Percentiles rank a stretch among this genome's conserved stretches.
These are phyloP conservation scores for Huiozyma naganishii DNA, from an alignment of 805 yeast genomes.

Conservation along the genomic window DNA sequence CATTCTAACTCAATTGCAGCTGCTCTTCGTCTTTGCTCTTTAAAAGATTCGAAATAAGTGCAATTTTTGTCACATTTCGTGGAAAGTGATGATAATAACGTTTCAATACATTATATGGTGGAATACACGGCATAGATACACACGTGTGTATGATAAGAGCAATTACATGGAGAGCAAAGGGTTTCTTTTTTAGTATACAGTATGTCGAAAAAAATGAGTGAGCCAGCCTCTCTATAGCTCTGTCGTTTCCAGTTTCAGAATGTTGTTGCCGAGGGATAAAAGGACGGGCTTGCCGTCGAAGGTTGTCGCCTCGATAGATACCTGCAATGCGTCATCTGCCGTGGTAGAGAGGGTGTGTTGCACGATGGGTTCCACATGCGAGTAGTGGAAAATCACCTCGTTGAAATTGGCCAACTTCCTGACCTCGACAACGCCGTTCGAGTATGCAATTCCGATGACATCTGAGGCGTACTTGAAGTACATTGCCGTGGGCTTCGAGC, in stretches of 20 bases:
- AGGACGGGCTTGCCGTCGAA: constrained; percentile 5
- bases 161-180: no score
- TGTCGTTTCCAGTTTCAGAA: constrained; percentile 6
- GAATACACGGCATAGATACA: no score
- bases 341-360: background rate
- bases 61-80: no score
- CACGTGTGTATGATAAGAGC: no score
- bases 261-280: constrained; percentile 6
- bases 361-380: constrained; percentile 7
- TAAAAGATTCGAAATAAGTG: no score
- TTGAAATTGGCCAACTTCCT: constrained; percentile 15
- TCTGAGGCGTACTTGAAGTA: constrained; percentile 9
- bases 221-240: background rate
- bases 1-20: no score
- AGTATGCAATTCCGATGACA: constrained; percentile 10
- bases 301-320: constrained; percentile 6
- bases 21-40: no score
- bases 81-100: no score
- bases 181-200: no score
- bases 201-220: no score
- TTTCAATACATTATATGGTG: no score
- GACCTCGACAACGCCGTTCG: constrained; percentile 17
- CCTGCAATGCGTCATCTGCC: background rate
- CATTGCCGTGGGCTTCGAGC: constrained; percentile 6
- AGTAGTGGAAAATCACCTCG: constrained; percentile 7